These are phyloP conservation scores for Aspergillus homomorphus DNA, from an alignment of 495 filamentous ascomycete genomes.

Conservation along the genomic window DNA sequence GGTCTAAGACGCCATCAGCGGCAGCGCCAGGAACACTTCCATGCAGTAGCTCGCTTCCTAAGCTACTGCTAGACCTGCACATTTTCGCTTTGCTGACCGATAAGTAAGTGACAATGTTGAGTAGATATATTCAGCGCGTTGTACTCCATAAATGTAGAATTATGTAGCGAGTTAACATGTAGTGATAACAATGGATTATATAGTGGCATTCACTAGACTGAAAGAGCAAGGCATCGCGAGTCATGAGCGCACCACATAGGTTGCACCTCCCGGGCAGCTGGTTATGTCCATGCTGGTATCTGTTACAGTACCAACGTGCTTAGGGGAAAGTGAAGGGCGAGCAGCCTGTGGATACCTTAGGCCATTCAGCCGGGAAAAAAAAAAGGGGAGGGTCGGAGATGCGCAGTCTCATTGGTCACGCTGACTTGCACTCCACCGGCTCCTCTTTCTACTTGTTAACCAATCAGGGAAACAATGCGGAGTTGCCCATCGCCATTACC, in stretches of 20 bases:
- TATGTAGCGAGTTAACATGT: too few species aligned
- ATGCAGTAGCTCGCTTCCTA: background rate
- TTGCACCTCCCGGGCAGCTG: too few species aligned
- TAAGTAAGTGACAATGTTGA: background rate
- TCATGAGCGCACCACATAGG: background rate
- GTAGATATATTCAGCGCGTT: too few species aligned
- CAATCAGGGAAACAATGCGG: background rate
- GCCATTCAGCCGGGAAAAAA: background rate
- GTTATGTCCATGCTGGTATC: too few species aligned
- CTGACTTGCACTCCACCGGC: background rate
- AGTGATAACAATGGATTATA: background rate
- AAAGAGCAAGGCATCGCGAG: too few species aligned
- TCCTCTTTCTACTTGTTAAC: background rate
- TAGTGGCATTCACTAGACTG: too few species aligned
- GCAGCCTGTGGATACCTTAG: background rate
- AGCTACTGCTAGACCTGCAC: background rate
- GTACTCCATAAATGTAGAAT: too few species aligned
- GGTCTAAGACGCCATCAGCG: background rate
- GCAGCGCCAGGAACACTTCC: background rate
- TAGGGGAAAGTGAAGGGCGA: too few species aligned
- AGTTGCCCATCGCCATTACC: background rate
- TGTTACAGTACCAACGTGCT: too few species aligned
- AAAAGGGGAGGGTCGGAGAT: background rate
- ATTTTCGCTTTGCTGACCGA: background rate
- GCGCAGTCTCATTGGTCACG: background rate